Evolutionary conservation across 192 early-diverging fungal genomes (phyloP).

Genomic region (Entomortierella chlamydospora): DNA sequence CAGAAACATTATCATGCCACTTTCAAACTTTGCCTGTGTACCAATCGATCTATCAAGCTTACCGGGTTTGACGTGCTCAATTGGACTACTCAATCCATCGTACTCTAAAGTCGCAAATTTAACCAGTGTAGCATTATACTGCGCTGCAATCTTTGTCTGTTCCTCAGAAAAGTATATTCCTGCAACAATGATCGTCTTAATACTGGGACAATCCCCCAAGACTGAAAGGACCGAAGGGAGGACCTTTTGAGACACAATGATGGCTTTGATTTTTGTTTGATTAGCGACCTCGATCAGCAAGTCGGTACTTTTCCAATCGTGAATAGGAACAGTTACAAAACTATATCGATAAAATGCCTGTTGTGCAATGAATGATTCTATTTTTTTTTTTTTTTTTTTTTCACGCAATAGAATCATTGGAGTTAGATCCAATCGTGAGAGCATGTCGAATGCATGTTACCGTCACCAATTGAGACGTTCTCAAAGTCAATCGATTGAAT

Average conservation of each 20-base stretch:
- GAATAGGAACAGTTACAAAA: conserved; percentile 50
- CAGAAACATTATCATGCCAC: background rate
- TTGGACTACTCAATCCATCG: conserved; percentile 5
- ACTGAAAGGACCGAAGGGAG: conserved; percentile 29
- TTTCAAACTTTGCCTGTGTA: too few species aligned
- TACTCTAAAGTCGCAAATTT: conserved; percentile 38
- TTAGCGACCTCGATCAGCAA: conserved; percentile 38
- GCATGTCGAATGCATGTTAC: background rate
- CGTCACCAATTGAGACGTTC: background rate
- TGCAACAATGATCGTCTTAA: conserved; percentile 42
- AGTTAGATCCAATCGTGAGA: too few species aligned
- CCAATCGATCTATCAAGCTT: background rate
- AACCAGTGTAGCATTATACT: conserved; percentile 17
- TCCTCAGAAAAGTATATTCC: conserved; percentile 28
- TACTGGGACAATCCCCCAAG: conserved; percentile 23
- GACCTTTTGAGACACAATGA: conserved; percentile 34
- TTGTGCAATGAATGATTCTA: conserved; percentile 47
- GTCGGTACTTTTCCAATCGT: conserved; percentile 32
- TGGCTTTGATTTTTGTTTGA: conserved; percentile 54
- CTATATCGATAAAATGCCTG: conserved; percentile 53
- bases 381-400: background rate
- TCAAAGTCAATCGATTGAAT: background rate
- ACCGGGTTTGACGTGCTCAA: conserved; percentile 40
- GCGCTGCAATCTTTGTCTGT: conserved; percentile 22
- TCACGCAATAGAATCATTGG: too few species aligned